Evolutionary conservation across 1,284 basidiomycete species (phyloP), one percentile per base, ranked within the genome.

Genomic region (Lentinula novae-zelandiae): DNA sequence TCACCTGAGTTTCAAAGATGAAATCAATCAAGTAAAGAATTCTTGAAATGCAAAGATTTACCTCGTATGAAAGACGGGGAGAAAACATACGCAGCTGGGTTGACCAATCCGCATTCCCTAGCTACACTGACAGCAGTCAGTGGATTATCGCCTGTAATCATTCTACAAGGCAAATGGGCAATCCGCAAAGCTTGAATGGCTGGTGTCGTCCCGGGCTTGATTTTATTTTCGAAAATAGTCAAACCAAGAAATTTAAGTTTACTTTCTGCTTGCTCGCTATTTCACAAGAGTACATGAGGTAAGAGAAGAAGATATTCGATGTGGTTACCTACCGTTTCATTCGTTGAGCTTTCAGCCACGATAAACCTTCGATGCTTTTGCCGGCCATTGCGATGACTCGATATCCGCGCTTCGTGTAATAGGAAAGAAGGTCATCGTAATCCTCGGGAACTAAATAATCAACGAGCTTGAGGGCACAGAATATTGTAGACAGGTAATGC

Each of bases 111-210:
- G 68, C 96, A 99, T 75, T 99, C 97, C 63, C 96, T 82, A 10
- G 95, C 97, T 36, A 99, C 97, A 67, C 93, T 96, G 68, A 98
- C 93, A 2, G 97, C 97, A 1, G 97, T 99, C 48, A 97, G 81
- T 36, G 96, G 89, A 68, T 99, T 99, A 72, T 99, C 97, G 8
- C 97, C 97, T 0, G 97, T 99, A 60, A 98, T 96, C 97, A 99
- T 99, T 65, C 96, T 84, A 69, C 94, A 96, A 8, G 93, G 91
- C 46, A 99, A 82, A 76, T 98, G 94, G 0, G 97, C 97, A 9
- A 85, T 81, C 60, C 93, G 88, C 15, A 99, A 82, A 0, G 89
- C 90, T 64, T 93, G 91, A 61, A 99, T 98, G 20, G 93, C 95
- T 17, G 95, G 92, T 0, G 93, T 82, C 0, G 97, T 98, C 8